These are phyloP conservation scores for Dissophora ornata DNA, from an alignment of 192 early-diverging fungal species.

Conservation along the genomic window DNA sequence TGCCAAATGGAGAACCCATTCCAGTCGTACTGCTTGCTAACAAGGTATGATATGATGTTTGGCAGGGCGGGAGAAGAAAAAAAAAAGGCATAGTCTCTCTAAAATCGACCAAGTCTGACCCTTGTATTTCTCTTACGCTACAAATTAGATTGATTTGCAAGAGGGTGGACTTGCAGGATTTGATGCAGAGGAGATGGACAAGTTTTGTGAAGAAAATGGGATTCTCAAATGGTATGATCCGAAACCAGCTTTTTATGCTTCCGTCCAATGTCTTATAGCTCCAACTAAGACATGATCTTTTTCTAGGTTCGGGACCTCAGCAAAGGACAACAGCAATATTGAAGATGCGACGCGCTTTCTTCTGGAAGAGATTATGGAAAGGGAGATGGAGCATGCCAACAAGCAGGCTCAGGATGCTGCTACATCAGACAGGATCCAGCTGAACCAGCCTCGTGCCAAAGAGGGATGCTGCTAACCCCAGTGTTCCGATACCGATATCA, in stretches of 20 bases:
- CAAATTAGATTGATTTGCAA: constrained; percentile 57
- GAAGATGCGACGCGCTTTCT: constrained; percentile 66
- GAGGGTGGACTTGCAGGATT: constrained; percentile 47
- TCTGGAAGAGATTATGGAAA: constrained; percentile 55
- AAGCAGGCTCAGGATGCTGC: constrained; percentile 16
- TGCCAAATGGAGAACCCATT: constrained; percentile 66
- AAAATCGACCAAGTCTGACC: no score
- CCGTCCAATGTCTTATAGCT: no score
- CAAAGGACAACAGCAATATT: constrained; percentile 69
- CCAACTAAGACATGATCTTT: no score
- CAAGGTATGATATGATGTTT: constrained; percentile 59
- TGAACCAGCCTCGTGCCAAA: constrained; percentile 20
- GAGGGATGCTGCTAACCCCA: constrained; percentile 45
- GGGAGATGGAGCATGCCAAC: constrained; percentile 52
- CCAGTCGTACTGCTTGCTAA: constrained; percentile 68
- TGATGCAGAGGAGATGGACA: constrained; percentile 57
- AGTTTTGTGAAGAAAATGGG: constrained; percentile 63
- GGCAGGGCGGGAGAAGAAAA: no score
- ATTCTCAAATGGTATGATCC: constrained; percentile 61
- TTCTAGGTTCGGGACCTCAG: constrained; percentile 70
- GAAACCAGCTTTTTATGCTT: no score
- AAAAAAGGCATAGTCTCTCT: no score
- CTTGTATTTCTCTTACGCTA: no score
- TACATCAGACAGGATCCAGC: constrained; percentile 12
- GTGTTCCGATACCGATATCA: no score